These are phyloP conservation scores for Euphorbia celastroides DNA, from an alignment of 441 rosid genomes.

Conservation along the genomic window DNA sequence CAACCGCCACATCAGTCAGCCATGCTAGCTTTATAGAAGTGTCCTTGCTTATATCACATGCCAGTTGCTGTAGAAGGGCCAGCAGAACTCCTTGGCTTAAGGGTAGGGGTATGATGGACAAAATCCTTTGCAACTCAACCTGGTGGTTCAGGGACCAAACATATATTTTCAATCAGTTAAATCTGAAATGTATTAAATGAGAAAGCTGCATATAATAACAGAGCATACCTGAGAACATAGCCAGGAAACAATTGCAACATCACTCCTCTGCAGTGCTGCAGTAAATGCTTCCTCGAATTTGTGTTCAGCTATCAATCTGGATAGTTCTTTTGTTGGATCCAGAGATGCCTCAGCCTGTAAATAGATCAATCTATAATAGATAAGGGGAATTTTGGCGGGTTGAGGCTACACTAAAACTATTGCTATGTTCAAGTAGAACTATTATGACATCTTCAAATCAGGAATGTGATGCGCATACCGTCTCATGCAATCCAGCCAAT, in stretches of 20 bases:
- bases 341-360: conserved; percentile 44
- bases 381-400: conserved; percentile 9
- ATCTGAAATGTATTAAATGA: not conserved
- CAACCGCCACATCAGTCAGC: conserved; percentile 72
- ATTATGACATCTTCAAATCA: not conserved
- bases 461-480: conserved; percentile 26
- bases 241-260: conserved; percentile 73
- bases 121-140: conserved; percentile 57
- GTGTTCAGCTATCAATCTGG: conserved; percentile 49
- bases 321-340: conserved; percentile 66
- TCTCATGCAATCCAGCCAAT: conserved; percentile 46
- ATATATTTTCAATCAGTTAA: not conserved
- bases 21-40: conserved; percentile 46
- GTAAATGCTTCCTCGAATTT: conserved; percentile 76
- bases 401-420: not conserved
- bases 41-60: conserved; percentile 58
- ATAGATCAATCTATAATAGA: conserved; percentile 1
- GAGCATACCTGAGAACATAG: conserved; percentile 62
- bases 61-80: conserved; percentile 69
- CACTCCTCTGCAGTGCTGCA: conserved; percentile 66
- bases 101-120: conserved; percentile 41
- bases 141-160: conserved; percentile 21
- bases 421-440: not conserved
- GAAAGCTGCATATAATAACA: not conserved
- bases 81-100: conserved; percentile 74